Conservation (phyloP, 2,329 filamentous ascomycete genomes). For the Westerdykella aurantiaca region DNA sequence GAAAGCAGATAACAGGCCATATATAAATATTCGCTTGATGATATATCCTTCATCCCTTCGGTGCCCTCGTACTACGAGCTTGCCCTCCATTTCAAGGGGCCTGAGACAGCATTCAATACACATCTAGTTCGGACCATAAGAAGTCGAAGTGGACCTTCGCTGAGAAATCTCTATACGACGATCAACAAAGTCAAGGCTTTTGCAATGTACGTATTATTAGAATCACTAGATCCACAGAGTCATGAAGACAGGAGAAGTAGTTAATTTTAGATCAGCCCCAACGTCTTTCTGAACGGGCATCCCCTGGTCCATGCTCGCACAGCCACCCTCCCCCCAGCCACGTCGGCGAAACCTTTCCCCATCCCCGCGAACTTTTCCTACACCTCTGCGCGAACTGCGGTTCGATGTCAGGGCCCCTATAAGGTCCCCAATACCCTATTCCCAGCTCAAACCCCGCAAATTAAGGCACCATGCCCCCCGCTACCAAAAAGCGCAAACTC, state of each 20-base stretch:
- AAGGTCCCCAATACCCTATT: neutral
- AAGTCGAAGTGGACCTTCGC: too few species aligned
- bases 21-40: neutral
- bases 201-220: too few species aligned
- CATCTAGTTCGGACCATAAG: too few species aligned
- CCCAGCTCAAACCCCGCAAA: neutral
- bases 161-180: too few species aligned
- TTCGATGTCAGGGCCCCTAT: neutral
- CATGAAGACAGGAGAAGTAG: too few species aligned
- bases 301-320: neutral
- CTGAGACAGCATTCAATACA: too few species aligned
- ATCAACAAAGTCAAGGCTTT: too few species aligned
- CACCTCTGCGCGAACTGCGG: conserved; percentile 2
- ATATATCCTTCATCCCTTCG: neutral
- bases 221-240: too few species aligned
- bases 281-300: neutral
- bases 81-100: too few species aligned
- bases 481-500: conserved; percentile 31
- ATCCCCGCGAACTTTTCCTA: conserved; percentile 7
- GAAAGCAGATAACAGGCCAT: conserved; percentile 21
- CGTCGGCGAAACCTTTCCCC: conserved; percentile 1
- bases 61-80: too few species aligned
- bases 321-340: conserved; percentile 4
- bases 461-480: conserved; percentile 14
- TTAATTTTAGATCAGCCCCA: neutral